Evolutionary conservation across 1,284 basidiomycete species (phyloP), one percentile per base, ranked within the genome.

Genomic region (Boletellus deceptivus): DNA sequence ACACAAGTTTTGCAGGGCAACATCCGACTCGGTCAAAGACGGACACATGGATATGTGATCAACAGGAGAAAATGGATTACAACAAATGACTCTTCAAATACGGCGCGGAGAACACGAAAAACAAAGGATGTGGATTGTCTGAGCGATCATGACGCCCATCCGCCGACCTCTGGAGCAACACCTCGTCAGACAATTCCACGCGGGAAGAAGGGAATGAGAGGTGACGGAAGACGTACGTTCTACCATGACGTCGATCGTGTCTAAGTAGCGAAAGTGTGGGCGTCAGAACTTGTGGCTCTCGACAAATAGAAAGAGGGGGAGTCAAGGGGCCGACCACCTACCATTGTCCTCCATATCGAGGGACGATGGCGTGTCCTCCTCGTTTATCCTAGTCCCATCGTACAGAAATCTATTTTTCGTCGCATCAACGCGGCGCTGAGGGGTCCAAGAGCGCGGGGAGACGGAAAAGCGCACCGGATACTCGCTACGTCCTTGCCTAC

Each of bases 191-290:
- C 16, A 18, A 20, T 27, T 14, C 3, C 16, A 16, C 14, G 7
- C 1, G 7, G 18, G 3, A 46, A 6, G 16, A 10, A 25, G 34
- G 43, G 46, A 27, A 31, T 16, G 6, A 35, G n/a, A n/a, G n/a
- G n/a, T n/a, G n/a, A n/a, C n/a, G n/a, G 33, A 35, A 36, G 27
- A 84, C 89, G 61, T 75, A 93, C 91, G 91, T 75, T 94, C 90
- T 55, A 93, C 87, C 83, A 93, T 89, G 55, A 93, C 91, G 78
- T 93, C 91, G 70, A 93, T 91, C 9, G 89, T 84, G 64, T 93
- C 87, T 88, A 29, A 18, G 10, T 7, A 4, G 6, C 2, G 17
- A 31, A 18, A 39, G 45, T n/a, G 55, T 37, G 42, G 42, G 48
- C 49, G 48, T 63, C 20, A 53, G 24, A 34, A 25, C 2, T 9